A percentile compares a stretch with the other conserved stretches of the same genome.
Evolutionary conservation across 2,329 filamentous ascomycete genomes (phyloP).

Genomic region (Tolypocladium sp.): DNA sequence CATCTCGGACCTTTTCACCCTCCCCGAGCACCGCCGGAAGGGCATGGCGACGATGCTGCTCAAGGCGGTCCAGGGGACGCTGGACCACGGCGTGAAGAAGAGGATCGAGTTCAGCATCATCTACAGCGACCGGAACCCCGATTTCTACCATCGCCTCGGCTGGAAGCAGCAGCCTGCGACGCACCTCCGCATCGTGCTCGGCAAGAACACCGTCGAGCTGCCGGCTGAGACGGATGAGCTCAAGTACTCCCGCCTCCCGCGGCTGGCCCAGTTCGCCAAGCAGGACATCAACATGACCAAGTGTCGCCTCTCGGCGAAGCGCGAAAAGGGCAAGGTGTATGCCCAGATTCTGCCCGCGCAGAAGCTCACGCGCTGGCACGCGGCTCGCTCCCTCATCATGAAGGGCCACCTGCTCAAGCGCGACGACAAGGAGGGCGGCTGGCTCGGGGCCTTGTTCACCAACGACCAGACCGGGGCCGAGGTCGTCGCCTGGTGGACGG

Average conservation of each 20-base stretch:
- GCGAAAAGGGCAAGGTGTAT: constrained; percentile 17
- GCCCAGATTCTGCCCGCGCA: constrained; percentile 23
- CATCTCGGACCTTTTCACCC: constrained; percentile 26
- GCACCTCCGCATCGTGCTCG: constrained; percentile 21
- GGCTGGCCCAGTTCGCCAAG: background rate
- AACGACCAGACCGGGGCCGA: constrained; percentile 5
- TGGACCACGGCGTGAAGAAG: constrained; percentile 14
- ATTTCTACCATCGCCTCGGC: constrained; percentile 23
- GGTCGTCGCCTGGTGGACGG: constrained; percentile 25
- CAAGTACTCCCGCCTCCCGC: background rate
- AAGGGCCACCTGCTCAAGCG: constrained; percentile 10
- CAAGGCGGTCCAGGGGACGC: constrained; percentile 18
- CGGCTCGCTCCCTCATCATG: constrained; percentile 16
- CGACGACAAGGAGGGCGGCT: background rate
- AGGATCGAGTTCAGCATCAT: constrained; percentile 23
- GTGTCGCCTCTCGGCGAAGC: constrained; percentile 10
- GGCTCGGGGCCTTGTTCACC: constrained; percentile 3
- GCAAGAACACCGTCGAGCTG: constrained; percentile 8
- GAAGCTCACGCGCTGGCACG: constrained; percentile 21
- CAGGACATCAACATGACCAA: constrained; percentile 16
- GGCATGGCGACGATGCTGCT: constrained; percentile 27
- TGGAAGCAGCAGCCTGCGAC: constrained; percentile 21
- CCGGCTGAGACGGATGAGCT: constrained; percentile 10
- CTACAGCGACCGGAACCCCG: constrained; percentile 23
- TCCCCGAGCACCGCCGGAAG: constrained; percentile 18